A percentile compares a stretch with the other conserved stretches of the same genome.
Conservation (phyloP, 805 yeast species). For the Kurtzmaniella fragi region DNA sequence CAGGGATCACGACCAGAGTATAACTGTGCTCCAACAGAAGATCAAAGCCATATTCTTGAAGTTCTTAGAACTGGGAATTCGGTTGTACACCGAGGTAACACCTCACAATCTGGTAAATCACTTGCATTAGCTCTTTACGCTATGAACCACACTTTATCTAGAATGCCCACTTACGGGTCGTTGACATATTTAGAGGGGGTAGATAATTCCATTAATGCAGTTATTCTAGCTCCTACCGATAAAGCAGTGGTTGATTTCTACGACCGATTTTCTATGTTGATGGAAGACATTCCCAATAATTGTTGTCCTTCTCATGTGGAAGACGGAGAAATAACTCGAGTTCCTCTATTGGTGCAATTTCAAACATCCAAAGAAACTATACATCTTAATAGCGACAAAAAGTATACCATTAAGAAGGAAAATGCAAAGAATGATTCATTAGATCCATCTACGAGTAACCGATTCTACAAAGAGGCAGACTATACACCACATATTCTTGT, state of each 20-base stretch:
- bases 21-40: constrained; percentile 14
- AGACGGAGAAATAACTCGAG: constrained; percentile 10
- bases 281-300: constrained; percentile 13
- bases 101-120: constrained; percentile 16
- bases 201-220: constrained; percentile 9
- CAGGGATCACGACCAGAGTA: constrained; percentile 3
- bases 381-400: no score
- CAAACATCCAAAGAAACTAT: no score
- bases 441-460: background rate
- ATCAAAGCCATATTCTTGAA: constrained; percentile 16
- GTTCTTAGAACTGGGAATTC: constrained; percentile 13
- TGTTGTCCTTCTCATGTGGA: constrained; percentile 18
- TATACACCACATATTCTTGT: constrained; percentile 15
- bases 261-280: constrained; percentile 6
- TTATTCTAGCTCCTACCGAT: constrained; percentile 22
- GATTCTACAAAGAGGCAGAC: no score
- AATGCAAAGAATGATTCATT: no score
- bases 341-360: no score
- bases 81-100: constrained; percentile 5
- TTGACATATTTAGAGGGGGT: constrained; percentile 5
- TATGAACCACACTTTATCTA: constrained; percentile 13
- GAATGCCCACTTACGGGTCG: constrained; percentile 14
- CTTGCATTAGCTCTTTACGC: constrained; percentile 13
- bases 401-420: no score
- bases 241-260: constrained; percentile 14